Evolutionary conservation across 495 filamentous ascomycete genomes (phyloP).

Genomic region (Tuber microsphaerosporum): DNA sequence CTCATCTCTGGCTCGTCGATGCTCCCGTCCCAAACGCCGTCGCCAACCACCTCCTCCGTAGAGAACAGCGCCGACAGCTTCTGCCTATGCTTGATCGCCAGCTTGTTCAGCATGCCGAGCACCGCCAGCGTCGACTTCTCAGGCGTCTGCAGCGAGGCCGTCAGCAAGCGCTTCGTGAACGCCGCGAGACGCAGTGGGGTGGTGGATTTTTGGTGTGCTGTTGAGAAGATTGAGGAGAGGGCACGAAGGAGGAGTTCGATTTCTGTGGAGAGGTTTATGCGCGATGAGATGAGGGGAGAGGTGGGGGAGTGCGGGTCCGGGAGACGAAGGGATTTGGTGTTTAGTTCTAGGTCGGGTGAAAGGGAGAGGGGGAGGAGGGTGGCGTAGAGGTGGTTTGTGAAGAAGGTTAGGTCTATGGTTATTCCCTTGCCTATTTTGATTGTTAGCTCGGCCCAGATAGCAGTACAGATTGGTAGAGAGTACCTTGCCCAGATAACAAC

Average conservation of each 20-base stretch:
- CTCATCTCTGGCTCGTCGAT: slow-evolving; percentile 62
- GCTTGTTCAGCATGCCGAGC: slow-evolving; percentile 63
- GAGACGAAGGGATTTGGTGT: slow-evolving; percentile 70
- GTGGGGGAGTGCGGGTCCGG: slow-evolving; percentile 57
- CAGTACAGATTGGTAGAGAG: slow-evolving; percentile 46
- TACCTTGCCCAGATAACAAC: slow-evolving; percentile 82
- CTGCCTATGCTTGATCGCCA: slow-evolving; percentile 62
- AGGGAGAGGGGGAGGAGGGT: slow-evolving; percentile 67
- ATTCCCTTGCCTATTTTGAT: slow-evolving; percentile 51
- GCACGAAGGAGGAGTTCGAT: slow-evolving; percentile 82
- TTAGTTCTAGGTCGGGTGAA: slow-evolving; percentile 78
- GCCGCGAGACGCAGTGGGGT: slow-evolving; percentile 74
- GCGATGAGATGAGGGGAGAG: slow-evolving; percentile 48
- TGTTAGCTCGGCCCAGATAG: slow-evolving; percentile 4
- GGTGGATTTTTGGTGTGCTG: slow-evolving; percentile 53
- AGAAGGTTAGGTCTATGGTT: slow-evolving; percentile 86
- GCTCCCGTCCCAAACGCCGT: slow-evolving; percentile 51
- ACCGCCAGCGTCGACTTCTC: slow-evolving; percentile 78
- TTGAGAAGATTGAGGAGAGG: slow-evolving; percentile 64
- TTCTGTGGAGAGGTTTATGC: slow-evolving; percentile 84
- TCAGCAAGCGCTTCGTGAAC: slow-evolving; percentile 87
- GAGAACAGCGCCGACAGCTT: slow-evolving; percentile 70
- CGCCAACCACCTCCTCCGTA: slow-evolving; percentile 84
- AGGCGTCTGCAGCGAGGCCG: slow-evolving; percentile 71
- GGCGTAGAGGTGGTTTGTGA: slow-evolving; percentile 85